Base-by-base conservation (phyloP, 495 filamentous ascomycete genomes). In the Aspergillus incahuasiensis region DNA sequence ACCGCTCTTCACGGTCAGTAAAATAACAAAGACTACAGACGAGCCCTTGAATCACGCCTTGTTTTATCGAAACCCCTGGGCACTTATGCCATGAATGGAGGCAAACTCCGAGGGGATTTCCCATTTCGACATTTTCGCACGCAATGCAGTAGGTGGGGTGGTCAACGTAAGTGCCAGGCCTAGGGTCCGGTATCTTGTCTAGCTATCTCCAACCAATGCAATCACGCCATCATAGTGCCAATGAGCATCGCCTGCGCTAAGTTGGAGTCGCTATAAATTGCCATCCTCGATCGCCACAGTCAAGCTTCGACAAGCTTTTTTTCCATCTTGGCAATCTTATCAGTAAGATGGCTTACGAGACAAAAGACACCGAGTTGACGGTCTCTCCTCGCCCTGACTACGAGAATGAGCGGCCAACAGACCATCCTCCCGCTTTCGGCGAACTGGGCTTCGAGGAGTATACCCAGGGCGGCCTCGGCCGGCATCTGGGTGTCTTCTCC, bases 401-500 rank as follows among this genome's bases (percentile, higher is more conserved):
- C 25, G 46, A 38, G 18, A 34, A 47, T 15, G 44, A 15, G 2
- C 15, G 32, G 11, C 1, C 9, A 11, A 24, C 12, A n/a, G 45
- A 25, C 0, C 15, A 13, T 6, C 16, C 4, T 8, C 3, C 45
- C 1, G 28, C 25, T 0, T 18, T 51, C 20, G 48, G 48, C 1
- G 48, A 51, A 12, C 22, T 51, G 20, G 38, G 38, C 22, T 51
- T 51, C 35, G 20, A 51, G 5, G 48, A 51, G 21, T 51, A 51
- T 20, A 51, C 48, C 1, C 48, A 51, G 15, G 48, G 48, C 1
- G 48, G 48, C 12, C 48, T 51, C 11, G 48, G 48, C 41, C 48
- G 48, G 34, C 48, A 51, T 28, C 16, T 51, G 35, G 48, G 48
- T 15, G 21, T 51, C 16, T 51, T 51, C 21, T 41, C 48, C 12